Base-by-base conservation (phyloP, 2,329 filamentous ascomycete species). In the Penicillium expansum region DNA sequence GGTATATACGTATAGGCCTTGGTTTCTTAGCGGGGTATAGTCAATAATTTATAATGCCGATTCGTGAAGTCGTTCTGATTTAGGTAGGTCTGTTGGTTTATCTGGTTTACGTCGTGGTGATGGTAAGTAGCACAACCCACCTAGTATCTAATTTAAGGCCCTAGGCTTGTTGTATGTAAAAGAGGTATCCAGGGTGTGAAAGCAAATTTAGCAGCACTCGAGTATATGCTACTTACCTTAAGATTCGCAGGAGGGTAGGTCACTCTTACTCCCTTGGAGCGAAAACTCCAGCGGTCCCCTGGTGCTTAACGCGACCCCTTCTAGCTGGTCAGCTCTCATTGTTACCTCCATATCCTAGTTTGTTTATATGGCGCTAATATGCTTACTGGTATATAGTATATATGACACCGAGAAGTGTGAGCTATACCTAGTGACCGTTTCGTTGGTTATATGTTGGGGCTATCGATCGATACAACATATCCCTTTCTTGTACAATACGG, bases 111-210 rank as follows among this genome's bases (percentile, higher is more conserved):
- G 14, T n/a, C 9, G 5, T 18, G 10, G 9, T 7, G 16, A 1
- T 13, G 5, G 7, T 29, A 43, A n/a, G n/a, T n/a, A n/a, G n/a
- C n/a, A n/a, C n/a, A n/a, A n/a, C n/a, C n/a, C n/a, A n/a, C n/a
- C n/a, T n/a, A n/a, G n/a, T n/a, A n/a, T n/a, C n/a, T n/a, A n/a
- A n/a, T n/a, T n/a, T n/a, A n/a, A n/a, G n/a, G n/a, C n/a, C n/a
- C 2, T 2, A 5, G 1, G 4, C 16, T 6, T n/a, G 3, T 13
- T 3, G 24, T 1, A 43, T 11, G 10, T 29, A 2, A 7, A 13
- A 7, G 4, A 1, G 11, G 1, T 5, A 2, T 29, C 5, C 2
- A 2, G 3, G 9, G 5, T 1, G 18, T 13, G 41, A 8, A 7
- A 4, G 14, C 16, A 18, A 9, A 14, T 30, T 29, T 5, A 5